Conservation (phyloP, 169 alveolate species). For the Amoebophrya sp. region DNA sequence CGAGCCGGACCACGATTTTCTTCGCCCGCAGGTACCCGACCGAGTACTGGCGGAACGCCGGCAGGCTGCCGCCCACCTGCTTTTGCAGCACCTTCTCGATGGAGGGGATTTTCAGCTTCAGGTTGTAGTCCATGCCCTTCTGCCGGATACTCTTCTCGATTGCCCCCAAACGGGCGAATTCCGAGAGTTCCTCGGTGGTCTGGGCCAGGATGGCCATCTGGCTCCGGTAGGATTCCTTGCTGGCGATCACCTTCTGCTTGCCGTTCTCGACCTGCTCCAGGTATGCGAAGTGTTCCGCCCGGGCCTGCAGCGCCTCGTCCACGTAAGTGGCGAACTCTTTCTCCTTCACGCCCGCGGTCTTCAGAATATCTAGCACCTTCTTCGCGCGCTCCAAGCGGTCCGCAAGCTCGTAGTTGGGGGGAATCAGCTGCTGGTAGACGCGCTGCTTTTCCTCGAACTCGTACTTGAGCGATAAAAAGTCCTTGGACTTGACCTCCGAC, state of each 20-base stretch:
- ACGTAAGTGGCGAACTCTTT: background rate
- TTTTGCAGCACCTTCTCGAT: background rate
- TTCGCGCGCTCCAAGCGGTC: background rate
- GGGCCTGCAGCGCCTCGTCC: slow-evolving; percentile 8
- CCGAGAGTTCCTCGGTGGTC: background rate
- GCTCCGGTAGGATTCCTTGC: background rate
- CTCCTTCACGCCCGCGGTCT: background rate
- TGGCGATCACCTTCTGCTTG: background rate
- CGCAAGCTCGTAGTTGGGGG: background rate
- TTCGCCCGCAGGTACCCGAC: background rate
- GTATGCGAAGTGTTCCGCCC: background rate
- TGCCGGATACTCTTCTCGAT: background rate
- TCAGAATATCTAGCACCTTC: background rate
- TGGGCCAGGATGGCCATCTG: background rate
- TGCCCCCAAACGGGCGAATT: background rate
- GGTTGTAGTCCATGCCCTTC: background rate
- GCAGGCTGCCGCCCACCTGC: background rate
- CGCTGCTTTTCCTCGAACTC: slow-evolving; percentile 20
- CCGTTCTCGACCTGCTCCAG: slow-evolving; percentile 3
- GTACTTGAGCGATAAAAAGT: background rate
- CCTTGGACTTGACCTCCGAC: background rate
- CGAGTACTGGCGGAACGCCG: background rate
- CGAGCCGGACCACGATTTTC: background rate
- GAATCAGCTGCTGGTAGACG: background rate
- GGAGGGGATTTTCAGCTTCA: background rate